A percentile compares a stretch with the other conserved stretches of the same genome.
These are phyloP conservation scores for Trypanosoma rangeli DNA, from an alignment of 208 protist genomes.

Conservation along the genomic window DNA sequence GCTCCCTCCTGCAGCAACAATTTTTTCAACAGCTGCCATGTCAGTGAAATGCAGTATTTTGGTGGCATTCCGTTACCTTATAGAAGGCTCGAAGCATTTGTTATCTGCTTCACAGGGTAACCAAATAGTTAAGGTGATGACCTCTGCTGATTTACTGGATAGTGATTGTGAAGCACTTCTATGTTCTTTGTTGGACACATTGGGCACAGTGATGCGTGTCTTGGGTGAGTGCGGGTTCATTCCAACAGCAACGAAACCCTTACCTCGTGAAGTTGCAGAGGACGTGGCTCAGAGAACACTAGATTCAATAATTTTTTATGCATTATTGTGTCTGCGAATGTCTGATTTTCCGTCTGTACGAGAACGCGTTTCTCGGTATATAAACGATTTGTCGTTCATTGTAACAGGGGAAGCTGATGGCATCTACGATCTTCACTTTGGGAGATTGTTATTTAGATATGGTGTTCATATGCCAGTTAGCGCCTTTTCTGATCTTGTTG, in stretches of 20 bases:
- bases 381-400: constrained; percentile 47
- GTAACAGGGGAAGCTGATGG: constrained; percentile 58
- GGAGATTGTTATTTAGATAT: constrained; percentile 62
- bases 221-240: constrained; percentile 62
- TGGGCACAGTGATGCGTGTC: constrained; percentile 39
- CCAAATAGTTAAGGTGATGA: constrained; percentile 65
- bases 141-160: constrained; percentile 59
- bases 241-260: constrained; percentile 45
- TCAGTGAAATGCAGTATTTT: constrained; percentile 80
- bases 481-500: constrained; percentile 73
- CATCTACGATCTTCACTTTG: constrained; percentile 72
- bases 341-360: constrained; percentile 47
- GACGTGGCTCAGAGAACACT: constrained; percentile 69
- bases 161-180: constrained; percentile 68
- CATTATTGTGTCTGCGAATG: constrained; percentile 58
- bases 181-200: constrained; percentile 48
- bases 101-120: constrained; percentile 61
- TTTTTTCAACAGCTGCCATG: constrained; percentile 85
- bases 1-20: constrained; percentile 34
- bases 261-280: constrained; percentile 46
- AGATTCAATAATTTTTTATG: constrained; percentile 82
- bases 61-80: constrained; percentile 56
- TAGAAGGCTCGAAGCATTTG: constrained; percentile 61
- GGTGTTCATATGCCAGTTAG: constrained; percentile 59
- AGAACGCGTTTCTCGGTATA: constrained; percentile 29